Percentiles rank a stretch among this genome's conserved stretches.
Evolutionary conservation across 2,329 filamentous ascomycete species (phyloP).

Genomic region (Diaporthe vexans): DNA sequence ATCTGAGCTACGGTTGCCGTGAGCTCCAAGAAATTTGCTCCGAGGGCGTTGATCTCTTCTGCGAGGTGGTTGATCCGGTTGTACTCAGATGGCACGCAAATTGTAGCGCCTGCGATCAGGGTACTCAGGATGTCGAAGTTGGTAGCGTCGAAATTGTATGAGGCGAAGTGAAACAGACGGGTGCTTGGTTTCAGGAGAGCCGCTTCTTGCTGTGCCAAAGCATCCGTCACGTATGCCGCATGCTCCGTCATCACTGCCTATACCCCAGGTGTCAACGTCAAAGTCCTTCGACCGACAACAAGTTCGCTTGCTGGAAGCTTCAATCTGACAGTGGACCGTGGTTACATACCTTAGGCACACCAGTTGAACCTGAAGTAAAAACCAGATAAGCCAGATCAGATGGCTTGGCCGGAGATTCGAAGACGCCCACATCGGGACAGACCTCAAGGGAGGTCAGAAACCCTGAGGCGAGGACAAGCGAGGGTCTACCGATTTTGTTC

Average conservation of each 20-base stretch:
- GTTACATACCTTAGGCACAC: not conserved
- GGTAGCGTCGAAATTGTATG: slow-evolving; percentile 51
- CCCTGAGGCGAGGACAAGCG: not conserved
- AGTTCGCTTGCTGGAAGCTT: not conserved
- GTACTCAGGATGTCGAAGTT: slow-evolving; percentile 44
- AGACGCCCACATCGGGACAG: not conserved
- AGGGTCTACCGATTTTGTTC: not conserved
- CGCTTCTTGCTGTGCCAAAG: not conserved
- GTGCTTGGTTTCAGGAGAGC: slow-evolving; percentile 38
- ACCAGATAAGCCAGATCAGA: not conserved
- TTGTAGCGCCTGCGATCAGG: slow-evolving; percentile 48
- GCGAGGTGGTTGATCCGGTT: slow-evolving; percentile 54
- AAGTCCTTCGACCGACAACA: not conserved
- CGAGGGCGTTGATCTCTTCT: slow-evolving; percentile 41
- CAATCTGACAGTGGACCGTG: not conserved
- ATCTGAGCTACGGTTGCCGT: slow-evolving; percentile 34
- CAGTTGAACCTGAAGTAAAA: slow-evolving; percentile 1
- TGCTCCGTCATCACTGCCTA: not conserved
- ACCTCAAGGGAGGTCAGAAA: not conserved
- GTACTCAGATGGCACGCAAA: slow-evolving; percentile 55
- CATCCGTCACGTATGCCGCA: not conserved
- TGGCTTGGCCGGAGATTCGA: not conserved
- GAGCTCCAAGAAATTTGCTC: slow-evolving; percentile 39
- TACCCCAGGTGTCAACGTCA: not conserved
- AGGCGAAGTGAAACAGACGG: slow-evolving; percentile 51